Base-by-base conservation (phyloP, 768 basidiomycete genomes). In the Trametes cinnabarina region DNA sequence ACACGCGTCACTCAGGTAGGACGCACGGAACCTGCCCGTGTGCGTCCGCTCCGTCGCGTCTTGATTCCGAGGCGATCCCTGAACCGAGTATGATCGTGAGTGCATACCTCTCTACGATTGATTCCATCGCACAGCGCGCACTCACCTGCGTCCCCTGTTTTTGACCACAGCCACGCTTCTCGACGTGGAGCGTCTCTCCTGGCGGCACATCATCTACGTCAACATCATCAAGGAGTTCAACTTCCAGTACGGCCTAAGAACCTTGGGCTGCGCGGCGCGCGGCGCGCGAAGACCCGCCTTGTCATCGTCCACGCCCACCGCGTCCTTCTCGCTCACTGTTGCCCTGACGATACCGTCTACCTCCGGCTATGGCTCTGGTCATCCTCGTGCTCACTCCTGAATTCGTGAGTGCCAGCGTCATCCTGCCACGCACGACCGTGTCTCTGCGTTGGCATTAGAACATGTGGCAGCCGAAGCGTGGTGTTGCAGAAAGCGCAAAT, bases 401-500 rank as follows among this genome's bases (percentile, higher is more conserved):
- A 55, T 25, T 73, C 74, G n/a, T n/a, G n/a, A n/a, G n/a, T 0
- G 59, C 69, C 40, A 73, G 79, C 25, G 72, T 77, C 2, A 72
- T 72, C 11, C 74, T 90, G 12, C 80, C 87, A 19, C 71, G 74
- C 23, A 77, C 77, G 57, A n/a, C n/a, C n/a, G n/a, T n/a, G 75
- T 92, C 3, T 76, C 87, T 34, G 82, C 88, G 12, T 74, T 92
- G 47, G 86, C 89, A 67, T 74, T 92, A n/a, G n/a, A n/a, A n/a
- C n/a, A n/a, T n/a, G n/a, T n/a, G n/a, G n/a, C 28, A 85, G 78
- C 62, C 84, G 82, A 3, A 88, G 88, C 2, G 71, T 87, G n/a
- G 77, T 82, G 5, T 77, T 88, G 51, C 80, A 80, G n/a, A n/a
- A n/a, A n/a, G n/a, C n/a, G n/a, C n/a, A n/a, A n/a, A n/a, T n/a